These are phyloP conservation scores for Coemansia sp. DNA, from an alignment of 192 early-diverging fungal genomes.

Conservation along the genomic window DNA sequence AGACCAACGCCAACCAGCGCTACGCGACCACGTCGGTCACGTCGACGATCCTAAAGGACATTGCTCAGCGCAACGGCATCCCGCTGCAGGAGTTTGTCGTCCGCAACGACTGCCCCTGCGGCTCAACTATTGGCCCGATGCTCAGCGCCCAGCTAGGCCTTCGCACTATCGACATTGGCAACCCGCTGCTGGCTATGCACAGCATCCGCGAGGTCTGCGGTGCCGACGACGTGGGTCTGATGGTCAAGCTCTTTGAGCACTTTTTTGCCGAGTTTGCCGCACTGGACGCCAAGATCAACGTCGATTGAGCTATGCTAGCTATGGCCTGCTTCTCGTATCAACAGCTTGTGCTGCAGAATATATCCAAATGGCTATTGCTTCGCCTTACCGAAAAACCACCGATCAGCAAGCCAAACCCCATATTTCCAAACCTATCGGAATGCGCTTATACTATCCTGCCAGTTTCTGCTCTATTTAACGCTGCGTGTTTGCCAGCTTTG, in stretches of 20 bases:
- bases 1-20: conserved; percentile 94
- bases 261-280: conserved; percentile 53
- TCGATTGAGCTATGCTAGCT: conserved; percentile 26
- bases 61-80: conserved; percentile 71
- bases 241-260: conserved; percentile 76
- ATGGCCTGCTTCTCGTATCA: not conserved
- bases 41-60: conserved; percentile 66
- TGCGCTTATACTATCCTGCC: too few relatives aligned
- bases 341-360: not conserved
- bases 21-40: conserved; percentile 77
- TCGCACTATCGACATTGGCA: conserved; percentile 95
- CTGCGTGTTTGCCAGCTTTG: too few relatives aligned
- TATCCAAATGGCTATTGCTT: not conserved
- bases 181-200: conserved; percentile 96
- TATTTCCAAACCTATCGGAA: too few relatives aligned
- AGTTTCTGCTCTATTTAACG: too few relatives aligned
- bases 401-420: too few relatives aligned
- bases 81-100: conserved; percentile 89
- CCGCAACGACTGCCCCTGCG: conserved; percentile 91
- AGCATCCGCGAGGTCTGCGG: conserved; percentile 91
- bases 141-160: conserved; percentile 88
- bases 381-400: not conserved
- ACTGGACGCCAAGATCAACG: conserved; percentile 46
- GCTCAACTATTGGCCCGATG: conserved; percentile 97
- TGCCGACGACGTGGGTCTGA: conserved; percentile 76